A percentile compares a stretch with the other conserved stretches of the same genome.
Evolutionary conservation across 495 filamentous ascomycete genomes (phyloP).

Genomic region (Extremus antarcticus): DNA sequence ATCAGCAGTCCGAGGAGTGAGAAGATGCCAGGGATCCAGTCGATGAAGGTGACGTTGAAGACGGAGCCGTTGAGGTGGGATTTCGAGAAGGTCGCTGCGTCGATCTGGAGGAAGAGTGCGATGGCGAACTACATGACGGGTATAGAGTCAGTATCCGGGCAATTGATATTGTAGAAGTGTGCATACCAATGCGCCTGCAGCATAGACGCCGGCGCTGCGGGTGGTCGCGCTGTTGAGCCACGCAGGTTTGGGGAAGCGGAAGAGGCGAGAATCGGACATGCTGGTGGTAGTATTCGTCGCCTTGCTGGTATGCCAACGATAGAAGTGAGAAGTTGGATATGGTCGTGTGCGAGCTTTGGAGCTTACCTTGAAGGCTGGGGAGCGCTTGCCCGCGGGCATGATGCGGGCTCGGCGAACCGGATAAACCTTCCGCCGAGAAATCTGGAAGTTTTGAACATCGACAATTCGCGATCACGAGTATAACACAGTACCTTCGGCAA

Average conservation of each 20-base stretch:
- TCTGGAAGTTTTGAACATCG: too few species aligned
- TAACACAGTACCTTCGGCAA: too few species aligned
- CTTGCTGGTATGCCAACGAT: too few species aligned
- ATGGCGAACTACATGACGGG: slow-evolving; percentile 68
- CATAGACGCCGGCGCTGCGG: slow-evolving; percentile 75
- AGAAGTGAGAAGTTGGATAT: too few species aligned
- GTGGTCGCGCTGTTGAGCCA: slow-evolving; percentile 84
- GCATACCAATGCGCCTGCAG: slow-evolving; percentile 72
- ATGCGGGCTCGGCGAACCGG: too few species aligned
- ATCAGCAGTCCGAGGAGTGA: slow-evolving; percentile 90
- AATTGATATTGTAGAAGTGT: background rate
- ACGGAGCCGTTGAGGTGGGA: slow-evolving; percentile 64
- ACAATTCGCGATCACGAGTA: too few species aligned
- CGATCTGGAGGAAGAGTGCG: slow-evolving; percentile 92
- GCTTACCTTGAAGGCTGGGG: too few species aligned
- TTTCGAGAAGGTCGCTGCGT: slow-evolving; percentile 78
- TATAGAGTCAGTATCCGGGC: background rate
- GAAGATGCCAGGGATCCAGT: slow-evolving; percentile 98
- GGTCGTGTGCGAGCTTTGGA: too few species aligned
- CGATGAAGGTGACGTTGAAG: slow-evolving; percentile 89
- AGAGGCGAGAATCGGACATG: slow-evolving; percentile 24
- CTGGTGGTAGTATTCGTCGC: too few species aligned
- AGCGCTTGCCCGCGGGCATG: too few species aligned
- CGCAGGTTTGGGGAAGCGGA: slow-evolving; percentile 40
- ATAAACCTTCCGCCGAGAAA: too few species aligned